Conservation (phyloP, 2,329 filamentous ascomycete genomes). For the Arthrobotrys conoides region DNA sequence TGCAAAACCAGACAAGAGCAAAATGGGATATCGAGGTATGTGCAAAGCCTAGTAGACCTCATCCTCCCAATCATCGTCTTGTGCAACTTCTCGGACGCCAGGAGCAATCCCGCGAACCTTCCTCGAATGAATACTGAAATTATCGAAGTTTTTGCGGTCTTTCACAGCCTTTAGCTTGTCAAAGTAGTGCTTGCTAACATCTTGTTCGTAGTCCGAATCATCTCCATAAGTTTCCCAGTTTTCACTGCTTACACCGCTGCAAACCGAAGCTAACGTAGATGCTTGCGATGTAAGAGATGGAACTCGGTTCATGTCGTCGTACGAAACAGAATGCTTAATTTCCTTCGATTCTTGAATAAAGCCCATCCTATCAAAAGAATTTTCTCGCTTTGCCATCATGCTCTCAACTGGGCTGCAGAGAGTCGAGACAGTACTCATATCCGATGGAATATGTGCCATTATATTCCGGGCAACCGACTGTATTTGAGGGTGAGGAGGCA, state of each 20-base stretch:
- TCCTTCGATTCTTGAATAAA: slow-evolving; percentile 28
- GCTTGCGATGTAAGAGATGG: slow-evolving; percentile 59
- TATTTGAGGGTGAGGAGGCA: slow-evolving; percentile 37
- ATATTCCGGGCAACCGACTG: slow-evolving; percentile 47
- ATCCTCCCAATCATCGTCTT: slow-evolving; percentile 57
- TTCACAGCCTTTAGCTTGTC: slow-evolving; percentile 56
- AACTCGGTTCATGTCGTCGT: slow-evolving; percentile 53
- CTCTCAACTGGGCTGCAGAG: slow-evolving; percentile 46
- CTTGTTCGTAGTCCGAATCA: slow-evolving; percentile 61
- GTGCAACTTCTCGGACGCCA: slow-evolving; percentile 30
- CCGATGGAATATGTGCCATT: slow-evolving; percentile 50
- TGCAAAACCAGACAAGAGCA: neutral
- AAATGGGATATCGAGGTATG: slow-evolving; percentile 15
- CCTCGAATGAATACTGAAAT: slow-evolving; percentile 39
- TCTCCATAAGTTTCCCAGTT: slow-evolving; percentile 64
- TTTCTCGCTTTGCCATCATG: slow-evolving; percentile 41
- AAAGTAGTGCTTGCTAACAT: slow-evolving; percentile 56
- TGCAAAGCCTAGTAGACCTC: slow-evolving; percentile 37
- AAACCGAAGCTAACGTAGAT: slow-evolving; percentile 56
- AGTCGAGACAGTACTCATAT: slow-evolving; percentile 25
- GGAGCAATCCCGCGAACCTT: slow-evolving; percentile 47
- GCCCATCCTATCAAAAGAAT: slow-evolving; percentile 30
- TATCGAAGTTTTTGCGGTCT: slow-evolving; percentile 52
- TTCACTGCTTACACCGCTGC: slow-evolving; percentile 62
- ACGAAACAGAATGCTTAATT: slow-evolving; percentile 27